Evolutionary conservation across 225 moss, liverwort and hornwort genomes (phyloP).

Genomic region (Sphagnum contortum): DNA sequence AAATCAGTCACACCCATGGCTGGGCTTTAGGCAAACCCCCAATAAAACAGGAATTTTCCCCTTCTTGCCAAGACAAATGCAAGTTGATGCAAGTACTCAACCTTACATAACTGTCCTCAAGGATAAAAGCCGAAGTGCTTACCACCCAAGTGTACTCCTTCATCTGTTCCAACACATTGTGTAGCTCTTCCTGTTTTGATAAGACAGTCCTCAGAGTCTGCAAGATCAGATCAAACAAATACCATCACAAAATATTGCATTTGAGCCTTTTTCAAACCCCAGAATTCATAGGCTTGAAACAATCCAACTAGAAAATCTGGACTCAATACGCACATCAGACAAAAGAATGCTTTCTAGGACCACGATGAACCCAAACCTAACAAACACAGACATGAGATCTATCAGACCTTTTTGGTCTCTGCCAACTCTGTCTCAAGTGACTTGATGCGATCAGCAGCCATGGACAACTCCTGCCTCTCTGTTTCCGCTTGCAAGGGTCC

Average conservation of each 20-base stretch:
- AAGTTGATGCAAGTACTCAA: not conserved
- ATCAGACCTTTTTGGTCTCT: slow-evolving; percentile 67
- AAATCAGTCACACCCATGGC: slow-evolving; percentile 1
- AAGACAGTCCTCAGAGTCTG: slow-evolving; percentile 62
- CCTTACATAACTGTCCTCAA: not conserved
- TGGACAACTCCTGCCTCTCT: slow-evolving; percentile 12
- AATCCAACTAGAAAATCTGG: no score
- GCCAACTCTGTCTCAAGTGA: slow-evolving; percentile 67
- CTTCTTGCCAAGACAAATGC: slow-evolving; percentile 3
- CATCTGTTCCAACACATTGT: slow-evolving; percentile 50
- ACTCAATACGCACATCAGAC: no score
- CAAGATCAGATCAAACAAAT: slow-evolving; percentile 4
- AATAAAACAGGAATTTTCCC: slow-evolving; percentile 15
- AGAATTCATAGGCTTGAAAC: no score
- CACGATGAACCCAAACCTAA: no score
- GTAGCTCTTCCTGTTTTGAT: slow-evolving; percentile 66
- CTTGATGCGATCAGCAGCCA: slow-evolving; percentile 43
- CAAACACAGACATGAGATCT: no score
- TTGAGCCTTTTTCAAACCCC: no score
- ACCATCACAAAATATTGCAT: no score
- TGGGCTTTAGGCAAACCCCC: slow-evolving; percentile 3
- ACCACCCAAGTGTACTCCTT: slow-evolving; percentile 59
- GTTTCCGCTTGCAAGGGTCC: slow-evolving; percentile 23
- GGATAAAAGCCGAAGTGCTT: slow-evolving; percentile 6
- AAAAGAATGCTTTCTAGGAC: no score